Evolutionary conservation across 805 yeast species (phyloP), one percentile per base, ranked within the genome.

Genomic region (Kodamaea jinghongensis): DNA sequence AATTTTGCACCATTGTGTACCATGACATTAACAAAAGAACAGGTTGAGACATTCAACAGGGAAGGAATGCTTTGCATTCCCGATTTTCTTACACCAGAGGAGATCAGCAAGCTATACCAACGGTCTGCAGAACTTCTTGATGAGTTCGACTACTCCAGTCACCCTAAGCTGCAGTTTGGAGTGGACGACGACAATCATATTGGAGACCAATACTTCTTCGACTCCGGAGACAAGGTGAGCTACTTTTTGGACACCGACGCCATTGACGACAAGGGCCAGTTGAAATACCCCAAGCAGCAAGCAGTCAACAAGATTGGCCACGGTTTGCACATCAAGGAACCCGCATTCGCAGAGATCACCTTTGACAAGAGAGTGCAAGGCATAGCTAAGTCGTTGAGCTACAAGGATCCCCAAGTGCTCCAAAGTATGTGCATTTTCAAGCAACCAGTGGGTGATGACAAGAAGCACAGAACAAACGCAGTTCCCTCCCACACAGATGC

Each of bases 401-500:
- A 73, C 49, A 48, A 64, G 37, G 88, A 84, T 44, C 88, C 93
- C 1, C 63, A 84, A 15, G 84, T 86, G 1, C 67, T 85, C 28
- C 95, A 86, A 55, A 77, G 86, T 44, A 86, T 86, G 95, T 62
- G 82, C 23, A 82, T 86, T 28, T 81, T 85, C 61, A 86, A 86
- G 54, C 91, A 85, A 52, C 88, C 91, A 0, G 31, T 31, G 3
- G 39, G 36, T 2, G 34, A 36, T 2, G 49, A 43, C 14, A 42
- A 40, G 4, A 31, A 31, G 13, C 33, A 28, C 6, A 44, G 73
- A 29, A 77, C 75, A 38, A 68, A 68, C 43, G 81, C 78, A 28
- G 95, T 86, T 1, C 91, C 91, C 3, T 66, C 84, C 1, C 95
- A 86, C 51, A 84, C 81, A 39, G 95, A 86, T 55, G 88, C 79